Conservation (phyloP, 1,139 yeast species). For the Candida neerlandica region DNA sequence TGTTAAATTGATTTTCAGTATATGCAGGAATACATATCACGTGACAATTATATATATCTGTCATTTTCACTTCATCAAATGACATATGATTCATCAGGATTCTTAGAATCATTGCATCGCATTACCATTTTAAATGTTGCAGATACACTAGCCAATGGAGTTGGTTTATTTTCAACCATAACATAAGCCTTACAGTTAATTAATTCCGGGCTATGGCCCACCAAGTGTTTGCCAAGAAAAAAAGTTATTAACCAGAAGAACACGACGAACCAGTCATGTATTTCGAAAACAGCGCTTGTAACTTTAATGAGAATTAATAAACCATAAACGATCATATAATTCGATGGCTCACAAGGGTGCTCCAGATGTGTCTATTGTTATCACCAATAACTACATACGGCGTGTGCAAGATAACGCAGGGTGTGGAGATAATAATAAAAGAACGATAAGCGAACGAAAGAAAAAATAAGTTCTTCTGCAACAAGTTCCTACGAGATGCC, state of each 20-base stretch:
- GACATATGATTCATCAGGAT: too few relatives aligned
- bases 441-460: neutral
- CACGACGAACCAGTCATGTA: neutral
- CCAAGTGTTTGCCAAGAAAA: neutral
- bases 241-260: neutral
- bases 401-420: conserved; percentile 1
- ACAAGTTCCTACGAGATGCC: neutral
- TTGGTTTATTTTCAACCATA: too few relatives aligned
- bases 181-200: neutral
- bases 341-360: neutral
- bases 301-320: too few relatives aligned
- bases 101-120: too few relatives aligned
- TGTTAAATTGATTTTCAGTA: too few relatives aligned
- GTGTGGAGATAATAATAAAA: neutral
- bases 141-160: too few relatives aligned
- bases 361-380: too few relatives aligned
- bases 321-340: too few relatives aligned
- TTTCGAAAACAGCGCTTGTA: neutral
- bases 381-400: neutral
- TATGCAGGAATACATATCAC: too few relatives aligned
- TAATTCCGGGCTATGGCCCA: neutral
- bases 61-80: too few relatives aligned
- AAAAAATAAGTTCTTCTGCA: neutral
- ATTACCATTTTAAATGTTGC: too few relatives aligned
- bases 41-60: too few relatives aligned